phyloP scores from a whole-genome alignment of 2,329 filamentous ascomycete species.

The Botrytis squamosa region DNA sequence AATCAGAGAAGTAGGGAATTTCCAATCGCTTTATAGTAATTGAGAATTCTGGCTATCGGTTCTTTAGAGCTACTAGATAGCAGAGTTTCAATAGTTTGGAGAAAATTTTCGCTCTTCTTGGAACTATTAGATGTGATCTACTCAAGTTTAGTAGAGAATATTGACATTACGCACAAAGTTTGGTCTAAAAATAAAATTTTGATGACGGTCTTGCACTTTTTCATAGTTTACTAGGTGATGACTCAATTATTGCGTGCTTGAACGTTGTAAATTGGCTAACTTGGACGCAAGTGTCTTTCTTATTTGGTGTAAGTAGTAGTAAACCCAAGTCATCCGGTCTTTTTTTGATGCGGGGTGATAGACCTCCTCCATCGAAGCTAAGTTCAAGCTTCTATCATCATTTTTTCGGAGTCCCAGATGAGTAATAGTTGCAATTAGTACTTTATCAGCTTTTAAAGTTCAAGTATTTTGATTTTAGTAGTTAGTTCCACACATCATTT shows the following conservation, averaged over 20 bases:
- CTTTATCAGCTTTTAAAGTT: neutral
- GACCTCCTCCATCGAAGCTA: neutral
- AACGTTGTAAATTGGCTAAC: neutral
- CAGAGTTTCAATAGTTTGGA: neutral
- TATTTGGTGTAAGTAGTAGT: neutral
- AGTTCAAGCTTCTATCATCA: neutral
- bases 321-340: neutral
- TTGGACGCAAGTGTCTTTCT: too few species aligned
- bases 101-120: neutral
- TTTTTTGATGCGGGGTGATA: neutral
- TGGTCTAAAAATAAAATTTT: neutral
- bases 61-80: neutral
- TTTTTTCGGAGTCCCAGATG: neutral
- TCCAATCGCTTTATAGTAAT: neutral
- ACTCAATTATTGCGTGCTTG: neutral
- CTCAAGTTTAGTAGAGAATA: neutral
- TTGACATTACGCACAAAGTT: neutral
- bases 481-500: neutral
- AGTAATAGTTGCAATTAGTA: neutral
- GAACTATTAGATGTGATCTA: neutral
- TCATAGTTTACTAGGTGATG: neutral
- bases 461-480: neutral
- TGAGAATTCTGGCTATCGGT: rapidly evolving
- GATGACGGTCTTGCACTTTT: neutral
- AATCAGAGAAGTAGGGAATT: too few species aligned